Base-by-base conservation (phyloP, 208 protist species). In the Vickermania spadyakhi region DNA sequence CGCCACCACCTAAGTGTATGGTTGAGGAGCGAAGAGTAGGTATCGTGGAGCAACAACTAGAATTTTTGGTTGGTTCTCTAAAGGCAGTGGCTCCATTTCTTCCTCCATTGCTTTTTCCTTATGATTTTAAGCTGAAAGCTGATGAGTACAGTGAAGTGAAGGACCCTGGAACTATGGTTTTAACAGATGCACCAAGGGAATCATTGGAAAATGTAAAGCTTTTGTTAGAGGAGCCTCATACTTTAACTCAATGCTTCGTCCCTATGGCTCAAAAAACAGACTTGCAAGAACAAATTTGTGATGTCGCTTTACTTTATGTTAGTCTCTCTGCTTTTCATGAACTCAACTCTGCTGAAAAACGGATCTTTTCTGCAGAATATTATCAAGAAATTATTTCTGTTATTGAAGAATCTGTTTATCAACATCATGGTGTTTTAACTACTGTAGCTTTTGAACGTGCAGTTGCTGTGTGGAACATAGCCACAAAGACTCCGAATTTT, bases 401-500 rank as follows among this genome's bases (percentile, higher is more conserved):
- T 14, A 60, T 71, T n/a, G 66, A 71, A 58, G 52, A 71, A 41
- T 65, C 51, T 27, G 60, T 66, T 11, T 65, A 61, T 30, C 53
- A 66, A 58, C 30, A 62, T 29, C 28, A 45, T 18, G 66, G 66
- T 21, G 51, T 71, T 2, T n/a, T 71, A 26, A 22, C 55, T 23
- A 56, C 66, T 3, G 58, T 71, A 13, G 23, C 59, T 13, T 49
- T 65, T 60, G 66, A 71, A 21, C 3, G 28, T 4, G 58, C 52
- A 13, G 60, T 71, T 4, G 58, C 59, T 25, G 60, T 71, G 13
- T 71, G 66, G 60, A 65, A 71, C 27, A 58, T 31, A 2, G 11
- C 23, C 13, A 22, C 13, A 7, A 11, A 31, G n/a, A 52, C 2
- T 5, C n/a, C 52, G 23, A 41, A 52, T 22, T 66, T 52, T 26